phyloP scores from a whole-genome alignment of 306 rosid genomes.

The Lagenaria siceraria region DNA sequence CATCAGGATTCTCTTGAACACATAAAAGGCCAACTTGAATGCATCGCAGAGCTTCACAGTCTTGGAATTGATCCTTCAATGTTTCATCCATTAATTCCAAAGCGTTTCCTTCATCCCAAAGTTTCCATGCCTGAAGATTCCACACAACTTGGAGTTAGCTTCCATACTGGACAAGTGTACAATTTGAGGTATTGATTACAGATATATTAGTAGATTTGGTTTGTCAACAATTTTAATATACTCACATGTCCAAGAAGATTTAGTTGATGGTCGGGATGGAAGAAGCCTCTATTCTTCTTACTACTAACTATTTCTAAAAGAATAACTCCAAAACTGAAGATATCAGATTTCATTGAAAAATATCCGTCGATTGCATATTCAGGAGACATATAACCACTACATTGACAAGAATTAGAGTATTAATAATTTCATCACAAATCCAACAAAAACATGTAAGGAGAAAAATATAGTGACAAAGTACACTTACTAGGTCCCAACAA shows the following conservation, averaged over 20 bases:
- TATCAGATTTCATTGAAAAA: constrained; percentile 27
- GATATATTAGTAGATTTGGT: not conserved
- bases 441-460: not conserved
- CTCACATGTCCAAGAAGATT: constrained; percentile 26
- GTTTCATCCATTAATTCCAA: constrained; percentile 13
- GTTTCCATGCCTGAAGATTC: constrained; percentile 11
- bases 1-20: constrained; percentile 15
- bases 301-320: constrained; percentile 41
- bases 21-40: constrained; percentile 21
- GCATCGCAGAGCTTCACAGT: constrained; percentile 12
- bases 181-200: not conserved
- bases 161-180: not conserved
- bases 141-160: not conserved
- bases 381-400: constrained; percentile 31
- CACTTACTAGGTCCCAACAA: constrained; percentile 35
- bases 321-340: constrained; percentile 39
- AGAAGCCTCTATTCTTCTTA: constrained; percentile 17
- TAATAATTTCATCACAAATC: not conserved
- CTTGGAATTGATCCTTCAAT: not conserved
- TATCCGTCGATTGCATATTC: constrained; percentile 18
- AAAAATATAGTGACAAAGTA: not conserved
- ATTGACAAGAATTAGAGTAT: not conserved
- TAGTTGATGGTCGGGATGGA: constrained; percentile 10
- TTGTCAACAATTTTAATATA: not conserved
- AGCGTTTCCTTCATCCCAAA: constrained; percentile 8